A percentile compares a stretch with the other conserved stretches of the same genome.
Evolutionary conservation across 2,329 filamentous ascomycete species (phyloP).

Genomic region (Phoma sp.): DNA sequence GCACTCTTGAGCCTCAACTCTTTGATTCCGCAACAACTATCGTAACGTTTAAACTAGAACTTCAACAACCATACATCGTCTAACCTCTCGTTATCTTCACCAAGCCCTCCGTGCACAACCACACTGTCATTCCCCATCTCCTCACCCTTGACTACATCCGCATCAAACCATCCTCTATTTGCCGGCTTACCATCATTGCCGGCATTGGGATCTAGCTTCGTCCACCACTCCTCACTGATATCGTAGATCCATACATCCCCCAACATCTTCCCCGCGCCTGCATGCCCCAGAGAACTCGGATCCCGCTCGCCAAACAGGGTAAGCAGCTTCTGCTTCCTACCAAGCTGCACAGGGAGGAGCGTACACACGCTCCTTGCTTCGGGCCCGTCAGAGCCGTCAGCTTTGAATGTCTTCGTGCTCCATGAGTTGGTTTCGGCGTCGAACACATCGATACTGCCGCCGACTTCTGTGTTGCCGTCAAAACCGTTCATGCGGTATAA

Average conservation of each 20-base stretch:
- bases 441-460: conserved; percentile 73
- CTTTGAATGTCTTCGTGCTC: conserved; percentile 46
- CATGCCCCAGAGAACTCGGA: conserved; percentile 61
- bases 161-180: conserved; percentile 63
- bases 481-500: conserved; percentile 84
- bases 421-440: conserved; percentile 51
- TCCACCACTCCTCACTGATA: conserved; percentile 46
- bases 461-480: conserved; percentile 73
- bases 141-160: conserved; percentile 50
- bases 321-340: conserved; percentile 51
- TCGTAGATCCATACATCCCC: conserved; percentile 60
- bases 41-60: conserved; percentile 26
- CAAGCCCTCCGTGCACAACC: conserved; percentile 60
- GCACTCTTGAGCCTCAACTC: no score
- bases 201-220: conserved; percentile 29
- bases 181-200: conserved; percentile 44
- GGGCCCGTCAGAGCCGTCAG: conserved; percentile 58
- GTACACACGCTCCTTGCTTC: conserved; percentile 59
- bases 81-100: conserved; percentile 60
- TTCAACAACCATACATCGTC: conserved; percentile 59
- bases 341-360: conserved; percentile 53
- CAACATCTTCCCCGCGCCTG: conserved; percentile 65
- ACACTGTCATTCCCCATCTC: conserved; percentile 45
- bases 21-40: not conserved
- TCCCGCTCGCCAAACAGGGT: conserved; percentile 64